Percentiles rank a stretch among this genome's conserved stretches.
phyloP scores from a whole-genome alignment of 2,329 filamentous ascomycete genomes.

The Colletotrichum salicis region DNA sequence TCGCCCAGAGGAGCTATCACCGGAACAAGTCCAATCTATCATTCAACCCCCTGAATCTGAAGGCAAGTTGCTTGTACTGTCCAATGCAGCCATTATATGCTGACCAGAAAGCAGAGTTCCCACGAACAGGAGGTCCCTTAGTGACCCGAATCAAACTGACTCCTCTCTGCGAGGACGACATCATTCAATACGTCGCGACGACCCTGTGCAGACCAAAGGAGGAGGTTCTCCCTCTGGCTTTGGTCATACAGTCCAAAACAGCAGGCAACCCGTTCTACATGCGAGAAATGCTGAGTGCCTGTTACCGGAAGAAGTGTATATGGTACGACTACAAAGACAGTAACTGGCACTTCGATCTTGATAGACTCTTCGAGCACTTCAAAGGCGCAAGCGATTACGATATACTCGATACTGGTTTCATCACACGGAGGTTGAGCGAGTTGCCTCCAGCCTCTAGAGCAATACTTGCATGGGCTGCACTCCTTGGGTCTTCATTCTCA shows the following conservation, averaged over 20 bases:
- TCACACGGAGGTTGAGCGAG: conserved; percentile 80
- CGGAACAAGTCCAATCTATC: conserved; percentile 64
- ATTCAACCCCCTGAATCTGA: conserved; percentile 65
- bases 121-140: conserved; percentile 60
- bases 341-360: conserved; percentile 86
- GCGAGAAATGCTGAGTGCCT: conserved; percentile 88
- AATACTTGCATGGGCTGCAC: conserved; percentile 86
- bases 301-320: conserved; percentile 86
- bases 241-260: conserved; percentile 90
- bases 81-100: conserved; percentile 32
- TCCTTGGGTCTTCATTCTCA: conserved; percentile 85
- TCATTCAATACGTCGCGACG: conserved; percentile 82
- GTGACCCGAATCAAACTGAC: conserved; percentile 77
- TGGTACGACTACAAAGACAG: conserved; percentile 90
- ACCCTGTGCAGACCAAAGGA: conserved; percentile 80
- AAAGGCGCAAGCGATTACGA: conserved; percentile 81
- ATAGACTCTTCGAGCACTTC: conserved; percentile 87
- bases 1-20: conserved; percentile 72
- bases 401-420: conserved; percentile 84
- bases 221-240: conserved; percentile 79
- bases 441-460: conserved; percentile 78
- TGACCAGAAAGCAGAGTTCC: conserved; percentile 50
- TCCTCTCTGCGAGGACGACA: conserved; percentile 82
- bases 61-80: conserved; percentile 47
- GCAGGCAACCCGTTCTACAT: conserved; percentile 92